Evolutionary conservation across 2,329 filamentous ascomycete genomes (phyloP).

Genomic region (Fusarium buharicum): DNA sequence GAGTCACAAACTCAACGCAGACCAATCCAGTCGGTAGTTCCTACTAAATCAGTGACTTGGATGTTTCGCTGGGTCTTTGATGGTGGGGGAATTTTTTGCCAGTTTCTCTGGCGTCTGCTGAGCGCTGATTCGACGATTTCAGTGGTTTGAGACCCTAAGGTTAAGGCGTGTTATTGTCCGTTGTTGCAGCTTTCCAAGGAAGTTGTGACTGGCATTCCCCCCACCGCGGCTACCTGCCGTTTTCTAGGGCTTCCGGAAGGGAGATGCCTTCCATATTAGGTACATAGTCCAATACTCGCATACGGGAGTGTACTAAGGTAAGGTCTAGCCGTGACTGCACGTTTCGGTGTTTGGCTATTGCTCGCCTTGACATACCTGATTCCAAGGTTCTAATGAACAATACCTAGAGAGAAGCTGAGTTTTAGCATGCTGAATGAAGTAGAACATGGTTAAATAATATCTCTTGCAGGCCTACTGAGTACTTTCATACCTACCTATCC

Average conservation of each 20-base stretch:
- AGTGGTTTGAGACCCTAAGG: constrained; percentile 39
- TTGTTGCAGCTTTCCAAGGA: constrained; percentile 9
- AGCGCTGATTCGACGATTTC: constrained; percentile 41
- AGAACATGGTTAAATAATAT: too few relatives aligned
- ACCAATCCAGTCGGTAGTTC: constrained; percentile 5
- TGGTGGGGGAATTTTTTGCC: constrained; percentile 38
- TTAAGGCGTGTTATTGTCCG: constrained; percentile 1
- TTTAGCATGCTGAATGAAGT: too few relatives aligned
- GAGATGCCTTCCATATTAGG: background rate
- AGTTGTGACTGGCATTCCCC: constrained; percentile 21
- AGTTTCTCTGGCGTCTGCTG: constrained; percentile 31
- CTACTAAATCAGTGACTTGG: constrained; percentile 18
- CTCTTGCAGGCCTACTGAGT: too few relatives aligned
- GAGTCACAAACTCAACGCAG: constrained; percentile 44
- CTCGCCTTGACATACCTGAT: background rate
- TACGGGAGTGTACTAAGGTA: too few relatives aligned
- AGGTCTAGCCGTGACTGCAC: too few relatives aligned
- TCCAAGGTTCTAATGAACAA: background rate
- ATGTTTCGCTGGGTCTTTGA: constrained; percentile 23
- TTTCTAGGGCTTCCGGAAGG: background rate
- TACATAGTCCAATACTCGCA: background rate
- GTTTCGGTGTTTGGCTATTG: background rate
- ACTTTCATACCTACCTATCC: too few relatives aligned
- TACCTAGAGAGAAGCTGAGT: background rate
- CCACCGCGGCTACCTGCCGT: constrained; percentile 12